These are phyloP conservation scores for Dipsacomyces acuminosporus DNA, from an alignment of 371 early-diverging fungal genomes.

Conservation along the genomic window DNA sequence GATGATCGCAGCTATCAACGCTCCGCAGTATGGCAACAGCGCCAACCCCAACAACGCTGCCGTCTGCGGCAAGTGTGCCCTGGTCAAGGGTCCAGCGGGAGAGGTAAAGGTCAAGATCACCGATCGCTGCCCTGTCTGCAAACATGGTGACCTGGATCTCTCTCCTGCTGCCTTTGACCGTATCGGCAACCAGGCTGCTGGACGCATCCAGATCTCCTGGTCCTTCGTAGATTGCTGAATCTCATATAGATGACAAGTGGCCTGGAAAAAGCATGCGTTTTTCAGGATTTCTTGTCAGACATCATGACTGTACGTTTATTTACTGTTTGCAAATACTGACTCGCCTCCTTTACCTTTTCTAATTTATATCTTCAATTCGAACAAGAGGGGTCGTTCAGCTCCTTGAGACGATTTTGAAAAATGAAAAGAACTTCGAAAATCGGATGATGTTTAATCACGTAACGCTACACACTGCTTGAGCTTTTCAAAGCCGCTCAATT, in stretches of 20 bases:
- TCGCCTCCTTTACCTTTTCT: too few species aligned
- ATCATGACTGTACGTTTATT: too few species aligned
- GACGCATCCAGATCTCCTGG: slow-evolving; percentile 51
- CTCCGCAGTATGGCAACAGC: slow-evolving; percentile 8
- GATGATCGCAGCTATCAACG: slow-evolving; percentile 17
- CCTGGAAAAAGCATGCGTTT: too few species aligned
- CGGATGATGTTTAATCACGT: too few species aligned
- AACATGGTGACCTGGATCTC: slow-evolving; percentile 49
- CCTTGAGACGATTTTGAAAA: too few species aligned
- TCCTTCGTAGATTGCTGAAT: slow-evolving; percentile 33
- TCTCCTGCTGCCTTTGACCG: slow-evolving; percentile 51
- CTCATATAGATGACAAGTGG: not conserved
- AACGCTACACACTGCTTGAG: too few species aligned
- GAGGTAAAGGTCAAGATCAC: slow-evolving; percentile 50
- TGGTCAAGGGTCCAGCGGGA: slow-evolving; percentile 36
- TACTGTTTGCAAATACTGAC: too few species aligned
- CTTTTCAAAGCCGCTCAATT: too few species aligned
- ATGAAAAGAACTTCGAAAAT: too few species aligned
- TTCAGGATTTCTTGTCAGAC: too few species aligned
- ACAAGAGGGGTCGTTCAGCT: too few species aligned
- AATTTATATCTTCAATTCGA: too few species aligned
- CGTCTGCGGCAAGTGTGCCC: slow-evolving; percentile 45
- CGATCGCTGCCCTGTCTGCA: slow-evolving; percentile 55
- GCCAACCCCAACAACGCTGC: slow-evolving; percentile 38
- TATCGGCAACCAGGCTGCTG: slow-evolving; percentile 40